Base-by-base conservation (phyloP, 1,284 basidiomycete species). In the Mycena sp. region DNA sequence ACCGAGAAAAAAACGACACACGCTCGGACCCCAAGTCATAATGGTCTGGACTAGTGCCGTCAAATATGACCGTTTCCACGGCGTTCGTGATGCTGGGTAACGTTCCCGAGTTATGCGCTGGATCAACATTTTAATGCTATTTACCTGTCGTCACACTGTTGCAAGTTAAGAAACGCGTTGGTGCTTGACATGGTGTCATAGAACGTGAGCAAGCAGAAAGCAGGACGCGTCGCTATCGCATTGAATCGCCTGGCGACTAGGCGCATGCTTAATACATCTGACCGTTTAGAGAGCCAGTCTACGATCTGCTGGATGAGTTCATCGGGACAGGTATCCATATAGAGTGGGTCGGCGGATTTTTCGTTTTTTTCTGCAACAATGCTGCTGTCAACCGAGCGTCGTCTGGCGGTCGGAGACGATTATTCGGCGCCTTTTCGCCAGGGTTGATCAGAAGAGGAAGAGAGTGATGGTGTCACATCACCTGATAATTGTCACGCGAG, bases 291-390 rank as follows among this genome's bases (percentile, higher is more conserved):
- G 10, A 60, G 43, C 21, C 37, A 60, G 38, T 30, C 10, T 1
- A 38, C 44, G 14, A 64, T 56, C 5, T 55, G 30, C 10, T 7
- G 21, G 25, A 64, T 44, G 4, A 59, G 40, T 37, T 64, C 62
- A 30, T 54, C 43, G 1, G 62, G 62, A 1, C 28, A 48, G 7
- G 62, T 43, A 2, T 64, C 62, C 62, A 64, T 64, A 12, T 1
- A 10, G 16, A 19, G 16, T 32, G n/a, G n/a, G n/a, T n/a, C n/a
- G n/a, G n/a, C n/a, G n/a, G n/a, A n/a, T n/a, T n/a, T n/a, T n/a
- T n/a, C n/a, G n/a, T n/a, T n/a, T n/a, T n/a, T n/a, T n/a, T n/a
- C n/a, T n/a, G n/a, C n/a, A n/a, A n/a, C n/a, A n/a, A n/a, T n/a
- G n/a, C n/a, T n/a, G n/a, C n/a, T n/a, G n/a, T n/a, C n/a, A n/a